Base-by-base conservation (phyloP, 352 stramenopile genomes). In the Phytophthora tentaculata region DNA sequence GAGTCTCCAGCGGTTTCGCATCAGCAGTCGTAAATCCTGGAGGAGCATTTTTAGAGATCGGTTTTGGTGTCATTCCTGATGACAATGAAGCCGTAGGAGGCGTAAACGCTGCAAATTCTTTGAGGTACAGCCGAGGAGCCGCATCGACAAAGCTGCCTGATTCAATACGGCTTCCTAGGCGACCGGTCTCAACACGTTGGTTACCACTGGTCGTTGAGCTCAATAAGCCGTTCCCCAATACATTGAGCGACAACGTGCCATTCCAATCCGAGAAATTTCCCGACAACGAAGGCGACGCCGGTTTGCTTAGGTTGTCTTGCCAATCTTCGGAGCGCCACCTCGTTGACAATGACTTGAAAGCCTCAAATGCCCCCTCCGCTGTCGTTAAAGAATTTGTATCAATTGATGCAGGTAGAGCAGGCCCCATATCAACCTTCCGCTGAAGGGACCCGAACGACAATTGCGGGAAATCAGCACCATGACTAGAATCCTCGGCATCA, bases 21-120 rank as follows among this genome's bases (percentile, higher is more conserved):
- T 92, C 84, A 0, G 76, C 81, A 2, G 84, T 54, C 1, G 81
- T 81, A 67, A 92, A 92, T 22, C 84, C 84, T 20, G 84, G 84
- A 19, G 81, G 79, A 0, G 76, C 74, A 19, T 84, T 72, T 59
- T 77, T 52, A 28, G 65, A 24, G 28, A 23, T 35, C 17, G 43
- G 5, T 50, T 28, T 59, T 24, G 55, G n/a, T 35, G 10, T 32
- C 24, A 49, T 28, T 17, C 32, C 17, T 19, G 43, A 29, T 56
- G 57, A 41, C 45, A 41, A 55, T 22, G 54, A 23, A 14, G 50
- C 23, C n/a, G 56, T 39, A 56, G n/a, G 20, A 14, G 60, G 8
- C 26, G 26, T 39, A 56, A 71, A 74, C 9, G 56, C 22, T 44
- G 71, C 62, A 37, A 73, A 69, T 0, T 39, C 57, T 28, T 74